Percentiles rank a stretch among this genome's conserved stretches.
Conservation (phyloP, 257 asterid species). For the Nicotiana benthamiana region DNA sequence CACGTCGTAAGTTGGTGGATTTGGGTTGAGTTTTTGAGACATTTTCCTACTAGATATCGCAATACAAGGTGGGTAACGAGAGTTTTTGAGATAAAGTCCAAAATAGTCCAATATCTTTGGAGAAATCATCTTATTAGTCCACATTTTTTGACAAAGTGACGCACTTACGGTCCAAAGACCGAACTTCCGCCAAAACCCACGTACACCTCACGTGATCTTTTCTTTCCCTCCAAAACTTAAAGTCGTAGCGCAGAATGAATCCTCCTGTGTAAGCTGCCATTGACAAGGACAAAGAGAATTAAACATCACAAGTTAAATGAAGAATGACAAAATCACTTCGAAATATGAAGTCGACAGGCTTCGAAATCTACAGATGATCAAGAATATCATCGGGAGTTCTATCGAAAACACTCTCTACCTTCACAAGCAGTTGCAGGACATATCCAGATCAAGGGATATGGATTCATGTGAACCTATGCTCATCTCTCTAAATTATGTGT, state of each 20-base stretch:
- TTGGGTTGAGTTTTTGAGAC: background rate
- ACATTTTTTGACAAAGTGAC: background rate
- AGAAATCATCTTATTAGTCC: background rate
- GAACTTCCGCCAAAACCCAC: background rate
- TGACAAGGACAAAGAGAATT: too few relatives aligned
- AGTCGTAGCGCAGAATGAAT: background rate
- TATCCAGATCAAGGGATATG: too few relatives aligned
- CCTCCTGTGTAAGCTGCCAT: background rate
- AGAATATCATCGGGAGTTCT: too few relatives aligned
- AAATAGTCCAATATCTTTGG: background rate
- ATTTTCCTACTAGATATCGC: background rate
- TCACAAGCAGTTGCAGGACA: too few relatives aligned
- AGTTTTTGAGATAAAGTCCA: background rate
- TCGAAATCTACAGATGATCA: too few relatives aligned
- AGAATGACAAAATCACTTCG: too few relatives aligned
- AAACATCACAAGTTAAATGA: too few relatives aligned
- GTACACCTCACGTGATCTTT: background rate
- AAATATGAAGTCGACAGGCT: too few relatives aligned
- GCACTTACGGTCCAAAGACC: background rate
- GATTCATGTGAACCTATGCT: too few relatives aligned
- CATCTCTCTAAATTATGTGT: too few relatives aligned
- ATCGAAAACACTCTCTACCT: too few relatives aligned
- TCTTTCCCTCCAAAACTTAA: background rate
- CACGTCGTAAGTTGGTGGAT: constrained; percentile 31
- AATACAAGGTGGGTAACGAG: background rate